phyloP scores from a whole-genome alignment of 2,329 filamentous ascomycete species.

The Fusarium euwallaceae region DNA sequence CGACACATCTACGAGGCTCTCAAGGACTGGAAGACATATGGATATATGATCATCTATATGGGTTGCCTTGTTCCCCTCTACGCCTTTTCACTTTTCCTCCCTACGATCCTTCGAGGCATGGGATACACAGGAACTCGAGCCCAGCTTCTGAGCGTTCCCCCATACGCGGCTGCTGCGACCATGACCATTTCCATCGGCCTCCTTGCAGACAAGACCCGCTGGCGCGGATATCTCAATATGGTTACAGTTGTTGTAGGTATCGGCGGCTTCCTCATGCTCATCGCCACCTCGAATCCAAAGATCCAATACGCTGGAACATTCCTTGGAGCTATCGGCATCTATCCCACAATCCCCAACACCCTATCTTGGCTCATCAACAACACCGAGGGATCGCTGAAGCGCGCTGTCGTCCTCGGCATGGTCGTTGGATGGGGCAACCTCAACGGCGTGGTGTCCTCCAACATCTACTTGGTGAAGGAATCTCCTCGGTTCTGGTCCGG shows the following conservation, averaged over 20 bases:
- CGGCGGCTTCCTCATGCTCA: constrained; percentile 74
- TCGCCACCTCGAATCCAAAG: constrained; percentile 64
- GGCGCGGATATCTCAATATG: constrained; percentile 78
- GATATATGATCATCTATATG: constrained; percentile 63
- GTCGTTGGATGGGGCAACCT: constrained; percentile 85
- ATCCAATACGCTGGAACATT: constrained; percentile 78
- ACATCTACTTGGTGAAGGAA: constrained; percentile 68
- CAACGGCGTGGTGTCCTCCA: constrained; percentile 73
- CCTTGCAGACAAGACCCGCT: constrained; percentile 73
- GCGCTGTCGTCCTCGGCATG: constrained; percentile 79
- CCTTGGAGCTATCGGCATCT: constrained; percentile 73
- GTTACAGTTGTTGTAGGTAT: constrained; percentile 71
- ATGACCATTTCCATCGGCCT: constrained; percentile 74
- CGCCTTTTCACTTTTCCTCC: constrained; percentile 67
- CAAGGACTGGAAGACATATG: constrained; percentile 81
- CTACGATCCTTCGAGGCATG: constrained; percentile 64
- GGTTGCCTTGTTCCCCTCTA: constrained; percentile 64
- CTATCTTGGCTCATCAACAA: constrained; percentile 81
- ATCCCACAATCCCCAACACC: constrained; percentile 78
- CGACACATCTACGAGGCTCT: constrained; percentile 77
- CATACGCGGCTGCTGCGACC: constrained; percentile 71
- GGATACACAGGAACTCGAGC: constrained; percentile 55
- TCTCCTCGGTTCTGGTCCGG: constrained; percentile 58
- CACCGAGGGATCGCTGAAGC: constrained; percentile 70
- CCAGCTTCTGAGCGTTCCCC: constrained; percentile 70